A percentile compares a stretch with the other conserved stretches of the same genome.
phyloP scores from a whole-genome alignment of 176 grass and related monocot genomes.

The Guadua angustifolia region DNA sequence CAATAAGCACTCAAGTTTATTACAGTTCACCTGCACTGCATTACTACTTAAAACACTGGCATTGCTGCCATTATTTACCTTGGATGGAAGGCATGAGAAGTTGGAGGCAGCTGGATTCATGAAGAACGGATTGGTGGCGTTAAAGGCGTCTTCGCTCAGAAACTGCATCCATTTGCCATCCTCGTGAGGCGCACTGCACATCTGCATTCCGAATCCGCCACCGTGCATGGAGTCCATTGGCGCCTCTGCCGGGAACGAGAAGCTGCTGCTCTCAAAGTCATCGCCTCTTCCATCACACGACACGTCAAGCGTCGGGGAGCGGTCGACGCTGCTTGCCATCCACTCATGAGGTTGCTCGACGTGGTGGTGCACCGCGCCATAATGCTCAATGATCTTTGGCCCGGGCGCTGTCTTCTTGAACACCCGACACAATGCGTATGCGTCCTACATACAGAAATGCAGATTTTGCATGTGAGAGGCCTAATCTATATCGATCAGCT shows the following conservation, averaged over 20 bases:
- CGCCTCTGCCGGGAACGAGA: slow-evolving; percentile 59
- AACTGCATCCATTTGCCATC: slow-evolving; percentile 80
- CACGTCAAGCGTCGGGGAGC: slow-evolving; percentile 56
- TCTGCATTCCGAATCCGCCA: slow-evolving; percentile 41
- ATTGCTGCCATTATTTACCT: slow-evolving; percentile 52
- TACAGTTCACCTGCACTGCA: background rate
- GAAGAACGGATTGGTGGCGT: slow-evolving; percentile 52
- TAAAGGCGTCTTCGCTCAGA: slow-evolving; percentile 67
- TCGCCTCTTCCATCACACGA: slow-evolving; percentile 75
- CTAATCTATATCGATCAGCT: background rate
- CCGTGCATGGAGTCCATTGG: slow-evolving; percentile 45
- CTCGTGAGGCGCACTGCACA: slow-evolving; percentile 26
- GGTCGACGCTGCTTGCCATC: slow-evolving; percentile 52
- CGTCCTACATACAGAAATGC: slow-evolving; percentile 60
- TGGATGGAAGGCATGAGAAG: slow-evolving; percentile 75
- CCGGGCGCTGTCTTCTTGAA: slow-evolving; percentile 89
- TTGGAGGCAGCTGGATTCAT: slow-evolving; percentile 51
- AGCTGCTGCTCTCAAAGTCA: slow-evolving; percentile 63
- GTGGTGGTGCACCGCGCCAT: slow-evolving; percentile 55
- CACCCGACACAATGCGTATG: slow-evolving; percentile 88
- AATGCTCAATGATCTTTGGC: slow-evolving; percentile 85
- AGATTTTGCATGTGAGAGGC: background rate
- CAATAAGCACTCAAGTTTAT: background rate
- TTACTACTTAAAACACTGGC: background rate
- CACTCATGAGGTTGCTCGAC: slow-evolving; percentile 55